phyloP scores from a whole-genome alignment of 2,329 filamentous ascomycete species.

The Fusarium devonianum region DNA sequence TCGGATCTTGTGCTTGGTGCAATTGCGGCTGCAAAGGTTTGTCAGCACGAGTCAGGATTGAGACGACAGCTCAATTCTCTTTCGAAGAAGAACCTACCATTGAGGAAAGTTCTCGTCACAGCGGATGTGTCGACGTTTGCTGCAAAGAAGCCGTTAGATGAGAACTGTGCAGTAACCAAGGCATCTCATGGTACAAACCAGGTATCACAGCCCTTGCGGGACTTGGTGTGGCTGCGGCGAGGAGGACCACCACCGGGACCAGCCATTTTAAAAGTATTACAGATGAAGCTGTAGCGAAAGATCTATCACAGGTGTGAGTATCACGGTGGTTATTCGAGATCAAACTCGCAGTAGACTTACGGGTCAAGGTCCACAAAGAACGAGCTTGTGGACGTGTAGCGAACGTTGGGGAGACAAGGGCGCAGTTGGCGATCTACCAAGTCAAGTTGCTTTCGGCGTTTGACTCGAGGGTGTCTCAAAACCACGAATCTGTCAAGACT shows the following conservation, averaged over 20 bases:
- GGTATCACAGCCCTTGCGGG: conserved; percentile 95
- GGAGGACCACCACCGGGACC: conserved; percentile 94
- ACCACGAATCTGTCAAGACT: conserved; percentile 21
- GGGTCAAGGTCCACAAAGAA: conserved; percentile 42
- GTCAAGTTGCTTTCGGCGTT: conserved; percentile 21
- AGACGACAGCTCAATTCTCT: not conserved
- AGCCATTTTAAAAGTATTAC: conserved; percentile 69
- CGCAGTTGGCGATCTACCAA: conserved; percentile 23
- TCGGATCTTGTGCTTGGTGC: conserved; percentile 97
- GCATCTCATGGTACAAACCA: conserved; percentile 61
- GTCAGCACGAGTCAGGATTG: conserved; percentile 19
- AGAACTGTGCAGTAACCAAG: not conserved
- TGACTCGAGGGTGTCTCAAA: conserved; percentile 22
- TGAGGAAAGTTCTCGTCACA: conserved; percentile 98
- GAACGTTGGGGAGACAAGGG: conserved; percentile 45
- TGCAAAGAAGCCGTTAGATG: conserved; percentile 36
- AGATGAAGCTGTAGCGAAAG: conserved; percentile 47
- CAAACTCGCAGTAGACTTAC: conserved; percentile 37
- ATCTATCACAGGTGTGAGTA: conserved; percentile 33
- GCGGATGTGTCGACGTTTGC: conserved; percentile 93
- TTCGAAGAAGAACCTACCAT: conserved; percentile 69
- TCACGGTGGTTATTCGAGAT: conserved; percentile 1
- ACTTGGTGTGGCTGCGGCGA: conserved; percentile 92
- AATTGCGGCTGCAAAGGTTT: conserved; percentile 78
- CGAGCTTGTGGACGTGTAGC: conserved; percentile 47